Percentiles rank a stretch among this genome's conserved stretches.
phyloP scores from a whole-genome alignment of 768 basidiomycete species.

The Imleria badia region DNA sequence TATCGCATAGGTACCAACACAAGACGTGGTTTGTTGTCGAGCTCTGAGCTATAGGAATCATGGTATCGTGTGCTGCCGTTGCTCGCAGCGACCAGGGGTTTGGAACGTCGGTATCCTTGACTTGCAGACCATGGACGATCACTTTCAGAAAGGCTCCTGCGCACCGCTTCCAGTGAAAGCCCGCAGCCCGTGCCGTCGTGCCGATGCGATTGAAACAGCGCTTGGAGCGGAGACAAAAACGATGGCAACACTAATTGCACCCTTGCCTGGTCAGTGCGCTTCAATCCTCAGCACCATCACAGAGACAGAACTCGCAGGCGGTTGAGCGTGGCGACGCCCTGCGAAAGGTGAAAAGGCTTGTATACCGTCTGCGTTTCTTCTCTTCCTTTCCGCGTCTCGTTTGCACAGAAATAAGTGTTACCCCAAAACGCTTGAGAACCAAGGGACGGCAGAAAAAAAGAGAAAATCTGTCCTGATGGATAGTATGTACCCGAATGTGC shows the following conservation, averaged over 20 bases:
- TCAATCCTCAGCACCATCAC: constrained; percentile 40
- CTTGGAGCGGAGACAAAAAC: constrained; percentile 29
- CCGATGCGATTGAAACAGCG: constrained; percentile 22
- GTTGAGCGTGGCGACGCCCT: constrained; percentile 37
- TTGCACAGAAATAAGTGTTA: constrained; percentile 46
- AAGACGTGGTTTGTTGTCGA: neutral
- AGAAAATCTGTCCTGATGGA: constrained; percentile 41
- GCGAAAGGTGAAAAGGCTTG: constrained; percentile 42
- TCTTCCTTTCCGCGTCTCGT: constrained; percentile 36
- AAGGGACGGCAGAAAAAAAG: constrained; percentile 39
- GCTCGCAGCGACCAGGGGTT: constrained; percentile 1
- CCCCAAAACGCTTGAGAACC: constrained; percentile 44
- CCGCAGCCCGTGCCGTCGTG: constrained; percentile 26
- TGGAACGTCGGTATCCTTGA: neutral
- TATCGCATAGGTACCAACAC: neutral
- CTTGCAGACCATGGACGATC: constrained; percentile 22
- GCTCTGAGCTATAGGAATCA: neutral
- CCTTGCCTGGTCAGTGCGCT: constrained; percentile 33
- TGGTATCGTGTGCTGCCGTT: neutral
- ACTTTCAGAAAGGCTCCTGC: constrained; percentile 18
- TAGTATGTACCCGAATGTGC: constrained; percentile 47
- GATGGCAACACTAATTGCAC: constrained; percentile 24
- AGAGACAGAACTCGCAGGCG: constrained; percentile 40
- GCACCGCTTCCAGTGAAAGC: constrained; percentile 21
- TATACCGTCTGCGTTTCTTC: constrained; percentile 38